These are phyloP conservation scores for Clitoria ternatea DNA, from an alignment of 306 rosid genomes.

Conservation along the genomic window DNA sequence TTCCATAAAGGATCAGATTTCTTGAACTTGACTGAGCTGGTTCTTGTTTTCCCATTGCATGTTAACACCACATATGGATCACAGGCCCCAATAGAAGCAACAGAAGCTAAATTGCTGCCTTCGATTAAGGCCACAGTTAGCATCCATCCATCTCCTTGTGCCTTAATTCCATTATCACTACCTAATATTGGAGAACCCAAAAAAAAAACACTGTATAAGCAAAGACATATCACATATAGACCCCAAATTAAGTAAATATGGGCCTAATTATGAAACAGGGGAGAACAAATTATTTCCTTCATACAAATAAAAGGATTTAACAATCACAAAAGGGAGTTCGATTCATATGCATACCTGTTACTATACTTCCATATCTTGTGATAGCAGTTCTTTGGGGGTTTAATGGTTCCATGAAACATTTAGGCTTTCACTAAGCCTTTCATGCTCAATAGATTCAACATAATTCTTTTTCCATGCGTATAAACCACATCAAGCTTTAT, in stretches of 20 bases:
- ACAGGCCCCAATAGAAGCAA: conserved; percentile 58
- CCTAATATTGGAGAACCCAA: conserved; percentile 39
- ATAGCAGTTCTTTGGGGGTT: background rate
- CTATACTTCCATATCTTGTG: background rate
- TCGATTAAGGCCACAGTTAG: conserved; percentile 92
- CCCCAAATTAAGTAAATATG: conserved; percentile 3
- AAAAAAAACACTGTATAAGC: conserved; percentile 13
- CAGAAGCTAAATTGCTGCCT: conserved; percentile 75
- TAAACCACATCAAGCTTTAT: background rate
- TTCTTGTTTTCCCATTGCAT: conserved; percentile 89
- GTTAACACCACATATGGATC: conserved; percentile 88
- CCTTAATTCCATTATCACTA: conserved; percentile 92
- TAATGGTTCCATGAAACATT: background rate
- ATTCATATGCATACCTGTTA: background rate
- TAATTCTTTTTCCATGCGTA: background rate
- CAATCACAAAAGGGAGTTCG: background rate
- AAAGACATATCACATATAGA: conserved; percentile 17
- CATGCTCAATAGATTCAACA: background rate
- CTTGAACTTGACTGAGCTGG: conserved; percentile 90
- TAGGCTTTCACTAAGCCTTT: background rate
- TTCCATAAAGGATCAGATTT: conserved; percentile 86
- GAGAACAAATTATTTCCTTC: background rate
- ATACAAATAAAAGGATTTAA: conserved; percentile 10
- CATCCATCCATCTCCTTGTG: conserved; percentile 97
- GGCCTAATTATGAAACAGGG: background rate